Evolutionary conservation across 2,329 filamentous ascomycete genomes (phyloP).

Genomic region (Hypoxylon sp.): DNA sequence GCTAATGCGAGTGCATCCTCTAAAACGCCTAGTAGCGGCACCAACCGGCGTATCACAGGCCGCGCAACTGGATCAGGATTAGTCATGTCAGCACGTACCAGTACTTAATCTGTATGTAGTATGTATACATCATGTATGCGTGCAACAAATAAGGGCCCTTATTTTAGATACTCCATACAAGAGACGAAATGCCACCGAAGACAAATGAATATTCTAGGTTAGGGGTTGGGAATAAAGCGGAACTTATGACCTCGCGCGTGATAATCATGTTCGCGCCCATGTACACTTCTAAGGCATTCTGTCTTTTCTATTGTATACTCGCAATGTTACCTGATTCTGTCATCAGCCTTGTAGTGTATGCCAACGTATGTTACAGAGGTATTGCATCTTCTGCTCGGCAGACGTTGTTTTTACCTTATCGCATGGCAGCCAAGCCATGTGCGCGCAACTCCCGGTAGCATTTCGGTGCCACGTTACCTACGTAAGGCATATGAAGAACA

Average conservation of each 20-base stretch:
- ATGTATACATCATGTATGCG: no score
- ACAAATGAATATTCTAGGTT: background rate
- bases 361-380: slow-evolving; percentile 1
- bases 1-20: slow-evolving; percentile 27
- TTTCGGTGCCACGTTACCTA: slow-evolving; percentile 28
- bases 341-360: slow-evolving; percentile 24
- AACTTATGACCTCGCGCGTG: background rate
- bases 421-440: slow-evolving; percentile 23
- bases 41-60: slow-evolving; percentile 39
- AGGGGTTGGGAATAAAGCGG: background rate
- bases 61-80: slow-evolving; percentile 14
- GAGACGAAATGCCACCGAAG: slow-evolving; percentile 21
- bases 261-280: background rate
- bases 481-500: slow-evolving; percentile 15
- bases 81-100: slow-evolving; percentile 14
- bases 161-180: slow-evolving; percentile 12
- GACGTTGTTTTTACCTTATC: slow-evolving; percentile 36
- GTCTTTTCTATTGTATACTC: background rate
- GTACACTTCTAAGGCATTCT: background rate
- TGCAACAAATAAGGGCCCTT: slow-evolving; percentile 3
- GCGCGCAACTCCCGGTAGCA: slow-evolving; percentile 20
- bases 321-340: background rate
- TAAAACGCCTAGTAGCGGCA: slow-evolving; percentile 26
- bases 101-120: slow-evolving; percentile 9
- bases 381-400: slow-evolving; percentile 13